Base-by-base conservation (phyloP, 495 filamentous ascomycete genomes). In the Cairneyella variabilis region DNA sequence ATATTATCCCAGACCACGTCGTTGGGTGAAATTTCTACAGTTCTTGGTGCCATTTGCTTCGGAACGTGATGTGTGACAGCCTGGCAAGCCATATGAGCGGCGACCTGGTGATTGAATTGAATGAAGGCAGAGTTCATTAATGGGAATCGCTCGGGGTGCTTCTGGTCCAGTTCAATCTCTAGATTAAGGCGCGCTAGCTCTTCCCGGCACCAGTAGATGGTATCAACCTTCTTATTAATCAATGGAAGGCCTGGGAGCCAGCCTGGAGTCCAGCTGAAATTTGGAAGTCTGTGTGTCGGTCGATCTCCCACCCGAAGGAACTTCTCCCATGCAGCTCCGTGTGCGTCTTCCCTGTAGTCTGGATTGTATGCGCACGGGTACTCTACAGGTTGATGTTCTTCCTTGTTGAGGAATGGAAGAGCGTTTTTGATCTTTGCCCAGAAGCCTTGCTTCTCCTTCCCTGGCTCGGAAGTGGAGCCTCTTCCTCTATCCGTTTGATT, bases 1-100 rank as follows among this genome's bases (percentile, higher is more conserved):
- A 98, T 92, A 66, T 98, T 98, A 55, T 95, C 88, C 93, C 93
- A 98, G 46, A 97, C 77, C 18, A 98, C 91, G 68, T 97, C 91
- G 50, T 88, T 83, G 0, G 93, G 93, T 25, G 89, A 90, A 42
- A 98, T 92, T 64, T 97, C 93, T 16, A 97, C 87, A 38, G 86
- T 79, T 18, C 93, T 87, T 23, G 93, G 95, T 3, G 89, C 84
- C 93, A 98, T 98, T 48, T 92, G 85, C 61, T 91, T 90, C 2
- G 95, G 95, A 5, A 93, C 66, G 62, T 98, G 93, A 61, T 97
- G 92, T 38, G 83, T 91, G 56, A 96, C 82, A 21, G 90, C 78
- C 68, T 98, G 93, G 66, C 90, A 96, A 53, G 92, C 92, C 93
- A 98, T 97, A 62, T 98, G 93, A 2, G 93, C 93, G 7, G 91